Evolutionary conservation across 176 grass and related monocot species (phyloP).

Genomic region (Eragrostis curvula): DNA sequence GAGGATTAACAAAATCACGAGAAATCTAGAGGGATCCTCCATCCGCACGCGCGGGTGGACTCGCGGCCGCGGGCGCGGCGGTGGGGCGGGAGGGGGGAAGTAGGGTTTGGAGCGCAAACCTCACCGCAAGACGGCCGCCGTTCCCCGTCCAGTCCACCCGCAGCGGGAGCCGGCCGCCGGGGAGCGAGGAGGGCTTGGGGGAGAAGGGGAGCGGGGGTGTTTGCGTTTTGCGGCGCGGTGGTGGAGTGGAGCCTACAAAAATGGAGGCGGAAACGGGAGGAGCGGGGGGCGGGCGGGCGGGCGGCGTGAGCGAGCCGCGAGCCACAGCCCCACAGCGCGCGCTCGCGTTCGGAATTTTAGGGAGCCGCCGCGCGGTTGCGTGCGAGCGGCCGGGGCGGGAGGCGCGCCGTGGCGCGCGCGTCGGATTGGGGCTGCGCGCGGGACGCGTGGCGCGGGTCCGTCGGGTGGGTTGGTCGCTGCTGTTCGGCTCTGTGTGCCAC

Average conservation of each 20-base stretch:
- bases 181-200: not conserved
- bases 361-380: constrained; percentile 2
- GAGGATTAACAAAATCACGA: not conserved
- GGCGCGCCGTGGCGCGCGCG: not conserved
- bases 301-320: not conserved
- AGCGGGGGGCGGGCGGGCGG: not conserved
- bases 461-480: not conserved
- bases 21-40: constrained; percentile 22
- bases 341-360: constrained; percentile 46
- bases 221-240: not conserved
- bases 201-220: not conserved
- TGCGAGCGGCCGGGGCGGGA: not conserved
- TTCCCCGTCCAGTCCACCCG: not conserved
- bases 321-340: constrained; percentile 27
- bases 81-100: not conserved
- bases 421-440: not conserved
- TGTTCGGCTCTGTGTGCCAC: not conserved
- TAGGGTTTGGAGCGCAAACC: constrained; percentile 42
- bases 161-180: not conserved
- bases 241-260: constrained; percentile 31
- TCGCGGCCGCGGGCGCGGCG: not conserved
- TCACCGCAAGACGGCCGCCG: constrained; percentile 27
- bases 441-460: not conserved
- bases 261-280: constrained; percentile 2
- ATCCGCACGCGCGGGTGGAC: not conserved